These are phyloP conservation scores for Gillenia trifoliata DNA, from an alignment of 306 rosid species.

Conservation along the genomic window DNA sequence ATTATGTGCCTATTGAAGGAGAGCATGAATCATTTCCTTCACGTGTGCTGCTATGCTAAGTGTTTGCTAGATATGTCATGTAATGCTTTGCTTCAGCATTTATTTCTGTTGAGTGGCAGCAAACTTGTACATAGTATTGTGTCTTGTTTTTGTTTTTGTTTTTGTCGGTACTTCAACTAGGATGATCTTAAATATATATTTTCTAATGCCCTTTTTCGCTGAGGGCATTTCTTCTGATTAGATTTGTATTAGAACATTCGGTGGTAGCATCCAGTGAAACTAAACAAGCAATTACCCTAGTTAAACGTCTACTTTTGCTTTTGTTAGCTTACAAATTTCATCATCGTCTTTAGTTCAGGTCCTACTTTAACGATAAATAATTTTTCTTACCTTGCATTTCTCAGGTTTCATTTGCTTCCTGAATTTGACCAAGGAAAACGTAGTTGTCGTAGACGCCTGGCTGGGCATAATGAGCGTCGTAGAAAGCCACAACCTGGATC, in stretches of 20 bases:
- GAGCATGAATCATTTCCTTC: background rate
- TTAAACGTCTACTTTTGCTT: too few species aligned
- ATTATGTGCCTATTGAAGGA: background rate
- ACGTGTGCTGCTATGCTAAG: background rate
- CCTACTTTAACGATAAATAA: background rate
- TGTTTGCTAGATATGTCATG: too few species aligned
- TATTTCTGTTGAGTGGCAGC: background rate
- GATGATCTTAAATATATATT: too few species aligned
- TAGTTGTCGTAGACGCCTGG: slow-evolving; percentile 90
- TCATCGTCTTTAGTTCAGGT: background rate
- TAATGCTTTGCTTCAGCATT: background rate
- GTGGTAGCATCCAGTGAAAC: background rate
- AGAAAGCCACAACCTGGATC: slow-evolving; percentile 88
- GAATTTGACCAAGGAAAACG: slow-evolving; percentile 96
- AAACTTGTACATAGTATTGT: background rate
- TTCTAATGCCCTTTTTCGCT: background rate
- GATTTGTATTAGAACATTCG: background rate
- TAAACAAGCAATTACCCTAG: background rate
- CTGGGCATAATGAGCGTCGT: slow-evolving; percentile 94
- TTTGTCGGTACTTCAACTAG: too few species aligned
- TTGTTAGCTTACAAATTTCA: background rate
- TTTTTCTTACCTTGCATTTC: background rate
- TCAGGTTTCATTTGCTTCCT: slow-evolving; percentile 87
- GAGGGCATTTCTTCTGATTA: background rate
- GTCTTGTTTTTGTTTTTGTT: background rate